Conservation (phyloP, 2,329 filamentous ascomycete genomes). For the Coniochaeta sp. region DNA sequence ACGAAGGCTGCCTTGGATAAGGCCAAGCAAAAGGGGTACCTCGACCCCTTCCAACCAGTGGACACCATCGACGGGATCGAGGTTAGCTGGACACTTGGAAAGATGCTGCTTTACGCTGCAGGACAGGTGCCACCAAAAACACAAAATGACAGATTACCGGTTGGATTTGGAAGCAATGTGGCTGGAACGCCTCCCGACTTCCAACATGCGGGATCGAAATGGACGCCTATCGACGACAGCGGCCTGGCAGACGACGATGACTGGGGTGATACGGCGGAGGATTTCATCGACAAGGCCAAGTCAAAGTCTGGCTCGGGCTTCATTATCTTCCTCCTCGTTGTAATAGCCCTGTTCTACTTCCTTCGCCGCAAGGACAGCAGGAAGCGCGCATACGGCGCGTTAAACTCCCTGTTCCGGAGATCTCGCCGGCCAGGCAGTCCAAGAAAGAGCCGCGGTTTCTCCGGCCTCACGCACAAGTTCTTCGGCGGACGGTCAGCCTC, state of each 20-base stretch:
- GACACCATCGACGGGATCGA: constrained; percentile 88
- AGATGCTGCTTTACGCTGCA: constrained; percentile 91
- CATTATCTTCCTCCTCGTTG: constrained; percentile 67
- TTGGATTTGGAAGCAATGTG: constrained; percentile 90
- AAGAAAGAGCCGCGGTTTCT: constrained; percentile 36
- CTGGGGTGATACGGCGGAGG: constrained; percentile 44
- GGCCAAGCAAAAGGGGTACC: constrained; percentile 66
- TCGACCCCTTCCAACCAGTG: constrained; percentile 85
- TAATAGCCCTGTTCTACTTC: constrained; percentile 63
- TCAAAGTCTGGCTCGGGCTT: constrained; percentile 66
- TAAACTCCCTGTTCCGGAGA: constrained; percentile 36
- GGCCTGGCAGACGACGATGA: constrained; percentile 46
- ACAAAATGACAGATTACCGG: constrained; percentile 55
- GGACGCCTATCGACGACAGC: constrained; percentile 23
- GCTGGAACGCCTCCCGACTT: constrained; percentile 66
- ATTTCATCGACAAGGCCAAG: constrained; percentile 59
- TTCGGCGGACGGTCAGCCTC: constrained; percentile 47
- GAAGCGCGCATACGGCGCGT: constrained; percentile 48
- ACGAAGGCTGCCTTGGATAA: constrained; percentile 64
- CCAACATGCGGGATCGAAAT: constrained; percentile 66
- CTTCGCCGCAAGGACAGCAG: constrained; percentile 75
- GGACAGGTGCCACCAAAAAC: constrained; percentile 70
- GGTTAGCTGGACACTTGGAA: constrained; percentile 94
- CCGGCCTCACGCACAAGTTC: constrained; percentile 52
- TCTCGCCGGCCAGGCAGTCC: constrained; percentile 35